phyloP scores from a whole-genome alignment of 768 basidiomycete genomes.

The Dioszegia aurantiaca region DNA sequence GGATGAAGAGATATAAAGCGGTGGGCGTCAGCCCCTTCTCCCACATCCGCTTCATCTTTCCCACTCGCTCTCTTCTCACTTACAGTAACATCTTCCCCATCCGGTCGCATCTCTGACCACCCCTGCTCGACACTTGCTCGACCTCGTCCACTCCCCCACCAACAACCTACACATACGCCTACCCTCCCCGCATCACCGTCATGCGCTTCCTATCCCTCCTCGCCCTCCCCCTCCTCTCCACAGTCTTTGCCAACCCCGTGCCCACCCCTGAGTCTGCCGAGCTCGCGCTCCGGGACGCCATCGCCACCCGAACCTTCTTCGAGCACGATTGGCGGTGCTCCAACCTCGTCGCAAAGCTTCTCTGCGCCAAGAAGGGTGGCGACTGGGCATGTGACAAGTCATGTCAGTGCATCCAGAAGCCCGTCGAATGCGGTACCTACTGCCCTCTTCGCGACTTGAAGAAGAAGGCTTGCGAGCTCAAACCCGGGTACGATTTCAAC shows the following conservation, averaged over 20 bases:
- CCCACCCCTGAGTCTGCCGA: conserved; percentile 39
- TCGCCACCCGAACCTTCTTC: conserved; percentile 11
- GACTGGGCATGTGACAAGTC: conserved; percentile 13
- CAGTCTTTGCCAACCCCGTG: conserved; percentile 20
- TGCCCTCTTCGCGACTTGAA: conserved; percentile 10
- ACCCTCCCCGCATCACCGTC: not conserved
- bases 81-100: not conserved
- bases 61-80: not conserved
- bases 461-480: conserved; percentile 11
- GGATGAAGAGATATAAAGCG: too few species aligned
- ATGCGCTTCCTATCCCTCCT: conserved; percentile 8
- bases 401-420: conserved; percentile 8
- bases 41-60: too few species aligned
- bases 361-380: conserved; percentile 4
- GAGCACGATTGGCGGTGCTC: conserved; percentile 13
- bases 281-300: conserved; percentile 4
- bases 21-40: too few species aligned
- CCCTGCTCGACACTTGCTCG: not conserved
- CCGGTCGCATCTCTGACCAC: not conserved
- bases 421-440: conserved; percentile 11
- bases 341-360: not conserved
- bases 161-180: too few species aligned
- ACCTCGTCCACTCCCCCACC: not conserved
- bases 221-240: conserved; percentile 11
- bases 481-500: conserved; percentile 9